A percentile compares a stretch with the other conserved stretches of the same genome.
Conservation (phyloP, 345 rosid genomes). For the Cochlearia excelsa region DNA sequence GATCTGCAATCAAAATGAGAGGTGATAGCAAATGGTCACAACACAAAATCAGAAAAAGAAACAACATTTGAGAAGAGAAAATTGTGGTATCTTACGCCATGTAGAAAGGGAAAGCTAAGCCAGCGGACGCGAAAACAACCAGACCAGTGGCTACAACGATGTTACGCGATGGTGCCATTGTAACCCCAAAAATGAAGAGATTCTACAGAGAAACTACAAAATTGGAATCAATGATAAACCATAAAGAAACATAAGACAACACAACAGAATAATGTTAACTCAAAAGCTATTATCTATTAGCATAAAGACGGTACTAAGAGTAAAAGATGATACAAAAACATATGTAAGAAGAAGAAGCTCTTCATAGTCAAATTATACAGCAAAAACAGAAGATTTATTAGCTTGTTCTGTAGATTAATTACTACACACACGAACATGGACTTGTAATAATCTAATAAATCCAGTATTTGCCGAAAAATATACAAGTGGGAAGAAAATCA, state of each 20-base stretch:
- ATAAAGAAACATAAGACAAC: neutral
- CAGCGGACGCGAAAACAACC: conserved; percentile 69
- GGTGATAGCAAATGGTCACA: neutral
- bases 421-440: too few species aligned
- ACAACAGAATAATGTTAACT: neutral
- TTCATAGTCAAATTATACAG: too few species aligned
- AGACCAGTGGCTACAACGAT: conserved; percentile 71
- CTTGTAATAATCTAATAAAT: too few species aligned
- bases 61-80: neutral
- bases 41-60: neutral
- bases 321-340: too few species aligned
- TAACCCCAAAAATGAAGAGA: neutral
- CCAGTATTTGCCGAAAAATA: too few species aligned
- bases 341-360: too few species aligned
- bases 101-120: conserved; percentile 87
- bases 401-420: too few species aligned
- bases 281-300: neutral
- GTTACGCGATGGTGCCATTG: conserved; percentile 63
- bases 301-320: neutral
- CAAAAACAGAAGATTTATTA: too few species aligned
- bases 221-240: neutral
- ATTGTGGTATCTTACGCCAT: conserved; percentile 72
- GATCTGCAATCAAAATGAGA: conserved; percentile 43
- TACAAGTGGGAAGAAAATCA: too few species aligned
- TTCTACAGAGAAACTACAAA: neutral